Evolutionary conservation across 805 yeast genomes (phyloP).

Genomic region (Saturnispora serradocipensis): DNA sequence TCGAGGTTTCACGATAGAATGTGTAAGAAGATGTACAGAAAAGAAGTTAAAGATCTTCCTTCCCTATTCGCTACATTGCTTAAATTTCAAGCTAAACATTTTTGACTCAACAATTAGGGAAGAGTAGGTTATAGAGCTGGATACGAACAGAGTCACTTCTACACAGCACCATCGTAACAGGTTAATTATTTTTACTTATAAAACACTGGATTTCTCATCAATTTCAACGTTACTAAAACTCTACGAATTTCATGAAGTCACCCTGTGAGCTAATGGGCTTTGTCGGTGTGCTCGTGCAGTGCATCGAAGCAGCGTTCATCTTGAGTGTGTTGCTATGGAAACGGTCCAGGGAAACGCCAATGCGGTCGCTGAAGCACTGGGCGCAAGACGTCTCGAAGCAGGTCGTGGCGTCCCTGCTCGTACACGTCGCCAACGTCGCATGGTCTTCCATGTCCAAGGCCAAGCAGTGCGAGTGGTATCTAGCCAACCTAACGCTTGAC

Average conservation of each 20-base stretch:
- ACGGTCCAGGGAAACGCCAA: conserved; percentile 68
- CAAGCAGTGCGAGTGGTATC: conserved; percentile 88
- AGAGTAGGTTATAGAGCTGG: too few relatives aligned
- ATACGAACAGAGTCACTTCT: too few relatives aligned
- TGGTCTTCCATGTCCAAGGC: conserved; percentile 24
- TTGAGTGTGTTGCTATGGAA: conserved; percentile 66
- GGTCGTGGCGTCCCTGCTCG: conserved; percentile 74
- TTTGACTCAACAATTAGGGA: too few relatives aligned
- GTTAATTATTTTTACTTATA: not conserved
- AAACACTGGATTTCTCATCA: not conserved
- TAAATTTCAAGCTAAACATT: too few relatives aligned
- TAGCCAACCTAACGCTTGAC: conserved; percentile 77
- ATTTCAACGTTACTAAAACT: not conserved
- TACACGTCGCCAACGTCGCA: conserved; percentile 68
- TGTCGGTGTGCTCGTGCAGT: conserved; percentile 72
- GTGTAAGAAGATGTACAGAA: not conserved
- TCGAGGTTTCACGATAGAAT: not conserved
- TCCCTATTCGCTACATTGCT: not conserved
- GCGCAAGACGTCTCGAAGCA: conserved; percentile 84
- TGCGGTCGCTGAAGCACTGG: conserved; percentile 88
- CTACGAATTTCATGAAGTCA: not conserved
- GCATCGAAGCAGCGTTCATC: conserved; percentile 66
- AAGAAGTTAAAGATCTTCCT: not conserved
- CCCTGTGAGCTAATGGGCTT: conserved; percentile 71
- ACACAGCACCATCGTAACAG: too few relatives aligned